Base-by-base conservation (phyloP, 2,329 filamentous ascomycete genomes). In the Arthrobotrys entomopaga region DNA sequence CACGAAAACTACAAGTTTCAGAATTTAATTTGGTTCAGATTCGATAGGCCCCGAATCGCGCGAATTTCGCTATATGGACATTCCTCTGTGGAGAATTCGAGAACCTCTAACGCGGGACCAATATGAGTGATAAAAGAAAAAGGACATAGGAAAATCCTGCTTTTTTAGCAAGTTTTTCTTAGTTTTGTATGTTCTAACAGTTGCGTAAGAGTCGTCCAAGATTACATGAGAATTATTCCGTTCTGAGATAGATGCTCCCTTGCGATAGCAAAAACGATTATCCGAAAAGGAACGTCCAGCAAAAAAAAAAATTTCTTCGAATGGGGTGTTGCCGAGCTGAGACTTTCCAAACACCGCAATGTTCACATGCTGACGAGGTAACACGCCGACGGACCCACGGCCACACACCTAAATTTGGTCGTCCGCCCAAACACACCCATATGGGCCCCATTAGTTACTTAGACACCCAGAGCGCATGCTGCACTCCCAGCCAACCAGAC, bases 1-100 rank as follows among this genome's bases (percentile, higher is more conserved):
- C 69, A 73, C 69, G 69, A 73, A 73, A 73, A 73, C 69, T 46
- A 43, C 46, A 50, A 34, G 61, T 73, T 73, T 73, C 69, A 73
- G 57, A 73, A 19, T 24, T 48, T 6, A 52, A 49, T 20, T n/a
- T 5, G 29, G 42, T 19, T 13, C 15, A 49, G 16, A 34, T 42
- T 34, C 42, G 26, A 61, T 54, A 34, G 49, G 40, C 34, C 69
- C 69, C 69, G 69, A 66, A 63, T 73, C 69, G 69, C 61, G 69
- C 61, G 69, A 73, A 73, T 73, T 73, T 73, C 22, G 69, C 69
- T 50, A 63, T 63, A 42, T 57, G 61, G 48, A 56, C 43, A 66
- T 73, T 66, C 54, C 63, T 65, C 54, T 59, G 29, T 34, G 29
- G 29, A 34, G 29, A 34, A 34, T 34, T 34, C 29, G 29, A 15